Evolutionary conservation across 2,329 filamentous ascomycete species (phyloP), one percentile per base, ranked within the genome.

Genomic region (Bipolaris sorokiniana): DNA sequence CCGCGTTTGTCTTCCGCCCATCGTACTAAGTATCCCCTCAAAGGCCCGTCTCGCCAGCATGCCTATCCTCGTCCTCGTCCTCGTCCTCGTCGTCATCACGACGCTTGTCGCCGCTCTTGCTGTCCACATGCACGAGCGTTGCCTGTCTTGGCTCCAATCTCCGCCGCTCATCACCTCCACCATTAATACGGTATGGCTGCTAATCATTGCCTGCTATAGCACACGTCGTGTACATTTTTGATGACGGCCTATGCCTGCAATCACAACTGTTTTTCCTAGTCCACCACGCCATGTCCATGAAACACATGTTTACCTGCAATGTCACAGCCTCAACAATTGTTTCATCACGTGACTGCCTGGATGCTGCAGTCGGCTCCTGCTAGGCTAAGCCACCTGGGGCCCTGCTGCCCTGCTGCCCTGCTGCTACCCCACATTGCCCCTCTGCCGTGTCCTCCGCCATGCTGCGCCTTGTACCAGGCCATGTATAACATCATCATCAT

Each of bases 381-480:
- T 3, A 16, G 31, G 28, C 45, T 5, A 28, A 47, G 44, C 44
- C 44, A 10, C 28, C 5, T 26, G 33, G 7, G 15, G 34, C 23
- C 23, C 28, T 41, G 23, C 16, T 16, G 26, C 37, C 48, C 22
- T 22, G n/a, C n/a, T n/a, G n/a, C 5, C 23, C 23, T 26, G 23
- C 23, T 31, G 26, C 13, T 42, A 50, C 48, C 48, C 48, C 48
- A 50, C 48, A 42, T 31, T 50, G 38, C 37, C 48, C 37, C 48
- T 50, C 48, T 22, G 26, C 34, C 18, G 5, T 18, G 10, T 10
- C 33, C 36, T 18, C 13, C 9, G 16, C n/a, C 20, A n/a, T 9
- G 36, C 47, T 41, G 46, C 13, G 1, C 18, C 22, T 13, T 26
- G 33, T 20, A 34, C 44, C 28, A 31, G 13, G 18, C 28, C 5